These are phyloP conservation scores for Mrakia gelida DNA, from an alignment of 768 basidiomycete genomes.

Conservation along the genomic window DNA sequence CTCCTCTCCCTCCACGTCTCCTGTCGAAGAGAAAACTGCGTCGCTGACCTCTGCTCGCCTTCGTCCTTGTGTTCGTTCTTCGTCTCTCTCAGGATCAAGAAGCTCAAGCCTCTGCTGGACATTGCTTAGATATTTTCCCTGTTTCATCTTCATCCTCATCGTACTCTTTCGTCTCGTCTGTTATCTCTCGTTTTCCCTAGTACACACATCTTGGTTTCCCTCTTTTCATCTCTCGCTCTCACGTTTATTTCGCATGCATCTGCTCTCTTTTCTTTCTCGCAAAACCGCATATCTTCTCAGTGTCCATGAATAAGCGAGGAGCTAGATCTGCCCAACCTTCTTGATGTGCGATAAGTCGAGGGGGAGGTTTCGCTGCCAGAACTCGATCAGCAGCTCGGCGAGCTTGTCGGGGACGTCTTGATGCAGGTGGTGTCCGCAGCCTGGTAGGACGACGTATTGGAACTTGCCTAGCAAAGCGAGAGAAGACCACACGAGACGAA, in stretches of 20 bases:
- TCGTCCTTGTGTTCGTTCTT: not conserved
- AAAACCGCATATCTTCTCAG: too few species aligned
- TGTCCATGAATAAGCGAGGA: too few species aligned
- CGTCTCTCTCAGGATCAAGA: conserved; percentile 72
- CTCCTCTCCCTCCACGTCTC: conserved; percentile 10
- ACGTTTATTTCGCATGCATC: not conserved
- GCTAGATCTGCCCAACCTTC: conserved; percentile 53
- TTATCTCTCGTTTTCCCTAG: not conserved
- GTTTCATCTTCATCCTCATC: too few species aligned
- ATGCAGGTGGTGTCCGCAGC: conserved; percentile 89
- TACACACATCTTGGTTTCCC: not conserved
- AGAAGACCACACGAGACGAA: not conserved
- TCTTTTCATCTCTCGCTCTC: not conserved
- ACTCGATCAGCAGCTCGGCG: conserved; percentile 76
- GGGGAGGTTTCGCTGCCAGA: conserved; percentile 84
- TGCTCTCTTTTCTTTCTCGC: not conserved
- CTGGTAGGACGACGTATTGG: conserved; percentile 79
- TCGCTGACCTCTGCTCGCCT: not conserved
- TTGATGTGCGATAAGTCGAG: conserved; percentile 57
- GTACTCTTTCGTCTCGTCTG: not conserved
- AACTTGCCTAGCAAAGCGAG: conserved; percentile 60
- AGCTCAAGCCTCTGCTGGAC: conserved; percentile 55
- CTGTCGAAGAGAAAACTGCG: not conserved
- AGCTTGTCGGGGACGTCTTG: conserved; percentile 81
- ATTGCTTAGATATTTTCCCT: conserved; percentile 32